A percentile compares a stretch with the other conserved stretches of the same genome.
phyloP scores from a whole-genome alignment of 371 early-diverging fungal genomes.

The Circinella umbellata region DNA sequence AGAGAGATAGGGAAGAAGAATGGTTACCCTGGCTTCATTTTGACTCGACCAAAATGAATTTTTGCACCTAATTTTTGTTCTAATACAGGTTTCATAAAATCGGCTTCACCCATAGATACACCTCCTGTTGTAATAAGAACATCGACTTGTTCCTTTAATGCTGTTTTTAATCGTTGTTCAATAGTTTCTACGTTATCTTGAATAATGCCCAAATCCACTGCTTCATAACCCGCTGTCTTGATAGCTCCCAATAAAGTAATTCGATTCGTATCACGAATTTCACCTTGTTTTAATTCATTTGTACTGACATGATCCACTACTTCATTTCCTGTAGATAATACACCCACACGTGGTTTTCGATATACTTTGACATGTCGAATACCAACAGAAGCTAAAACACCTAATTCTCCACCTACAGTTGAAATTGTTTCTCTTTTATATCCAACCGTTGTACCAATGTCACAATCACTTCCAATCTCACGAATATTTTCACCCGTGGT shows the following conservation, averaged over 20 bases:
- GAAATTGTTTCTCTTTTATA: constrained; percentile 64
- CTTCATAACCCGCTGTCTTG: constrained; percentile 64
- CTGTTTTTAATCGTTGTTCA: constrained; percentile 49
- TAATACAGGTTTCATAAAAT: constrained; percentile 85
- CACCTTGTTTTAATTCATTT: constrained; percentile 58
- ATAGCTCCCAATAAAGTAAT: constrained; percentile 77
- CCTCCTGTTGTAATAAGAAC: constrained; percentile 92
- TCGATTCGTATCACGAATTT: constrained; percentile 87
- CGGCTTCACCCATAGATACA: constrained; percentile 95
- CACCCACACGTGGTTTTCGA: constrained; percentile 76
- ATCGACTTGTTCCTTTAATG: constrained; percentile 63
- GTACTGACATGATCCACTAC: constrained; percentile 65
- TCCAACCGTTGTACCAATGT: constrained; percentile 63
- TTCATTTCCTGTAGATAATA: constrained; percentile 92
- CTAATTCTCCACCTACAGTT: constrained; percentile 81
- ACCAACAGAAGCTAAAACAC: constrained; percentile 81
- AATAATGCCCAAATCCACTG: constrained; percentile 80
- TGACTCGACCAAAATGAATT: constrained; percentile 89
- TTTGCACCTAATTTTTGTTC: constrained; percentile 76
- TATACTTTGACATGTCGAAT: constrained; percentile 64
- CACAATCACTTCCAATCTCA: constrained; percentile 78
- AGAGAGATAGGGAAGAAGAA: no score
- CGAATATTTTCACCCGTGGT: constrained; percentile 73
- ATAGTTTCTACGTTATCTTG: constrained; percentile 68
- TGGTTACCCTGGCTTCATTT: constrained; percentile 93